Conservation (phyloP, 331 rosid species). For the Arachis monticola region DNA sequence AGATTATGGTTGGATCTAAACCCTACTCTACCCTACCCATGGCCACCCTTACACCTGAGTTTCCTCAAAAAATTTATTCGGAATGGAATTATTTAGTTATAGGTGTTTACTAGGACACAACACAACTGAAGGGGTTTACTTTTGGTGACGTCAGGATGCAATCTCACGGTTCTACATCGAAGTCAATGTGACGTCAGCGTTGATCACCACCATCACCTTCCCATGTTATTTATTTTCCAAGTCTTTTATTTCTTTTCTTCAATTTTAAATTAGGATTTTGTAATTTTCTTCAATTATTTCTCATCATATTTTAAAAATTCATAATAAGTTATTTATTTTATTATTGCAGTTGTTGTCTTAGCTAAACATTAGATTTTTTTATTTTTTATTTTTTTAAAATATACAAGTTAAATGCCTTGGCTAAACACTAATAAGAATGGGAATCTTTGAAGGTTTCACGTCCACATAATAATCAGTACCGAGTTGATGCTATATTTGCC, state of each 20-base stretch:
- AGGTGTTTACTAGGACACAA: background rate
- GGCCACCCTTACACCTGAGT: too few species aligned
- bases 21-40: too few species aligned
- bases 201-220: conserved; percentile 35
- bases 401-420: too few species aligned
- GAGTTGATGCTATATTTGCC: background rate
- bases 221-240: conserved; percentile 43
- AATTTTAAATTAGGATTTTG: background rate
- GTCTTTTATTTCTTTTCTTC: background rate
- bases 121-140: conserved; percentile 29
- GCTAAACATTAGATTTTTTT: too few species aligned
- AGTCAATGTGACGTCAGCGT: conserved; percentile 63
- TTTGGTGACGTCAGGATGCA: conserved; percentile 64
- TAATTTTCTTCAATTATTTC: too few species aligned
- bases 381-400: too few species aligned
- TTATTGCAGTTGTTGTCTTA: too few species aligned
- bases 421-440: background rate
- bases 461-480: background rate
- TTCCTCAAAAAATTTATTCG: too few species aligned
- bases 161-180: conserved; percentile 60
- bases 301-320: too few species aligned
- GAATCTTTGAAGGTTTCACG: background rate
- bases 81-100: too few species aligned
- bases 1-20: too few species aligned
- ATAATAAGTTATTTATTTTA: too few species aligned